Evolutionary conservation across 805 yeast species (phyloP).

Genomic region (Ogataea dorogensis): DNA sequence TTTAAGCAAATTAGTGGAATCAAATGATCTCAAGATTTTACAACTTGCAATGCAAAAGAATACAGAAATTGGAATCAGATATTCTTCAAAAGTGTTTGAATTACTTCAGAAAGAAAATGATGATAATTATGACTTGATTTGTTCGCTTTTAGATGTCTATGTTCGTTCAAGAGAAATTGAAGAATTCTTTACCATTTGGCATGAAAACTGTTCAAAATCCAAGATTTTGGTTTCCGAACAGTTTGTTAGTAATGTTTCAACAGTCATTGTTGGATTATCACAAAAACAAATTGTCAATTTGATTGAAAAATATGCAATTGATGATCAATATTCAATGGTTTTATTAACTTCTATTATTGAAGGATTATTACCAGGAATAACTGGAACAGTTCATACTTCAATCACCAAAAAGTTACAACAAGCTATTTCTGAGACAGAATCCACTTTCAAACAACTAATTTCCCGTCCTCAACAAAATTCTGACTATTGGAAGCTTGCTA

Average conservation of each 20-base stretch:
- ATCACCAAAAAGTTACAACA: constrained; percentile 9
- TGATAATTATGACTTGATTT: constrained; percentile 3
- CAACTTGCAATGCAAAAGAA: constrained; percentile 50
- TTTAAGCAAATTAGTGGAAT: constrained; percentile 40
- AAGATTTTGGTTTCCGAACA: constrained; percentile 23
- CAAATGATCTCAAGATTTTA: constrained; percentile 43
- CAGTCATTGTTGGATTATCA: constrained; percentile 45
- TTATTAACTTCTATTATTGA: constrained; percentile 33
- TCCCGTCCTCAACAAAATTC: constrained; percentile 14
- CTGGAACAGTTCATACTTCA: constrained; percentile 32
- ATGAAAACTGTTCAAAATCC: constrained; percentile 19
- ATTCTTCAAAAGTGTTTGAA: constrained; percentile 36
- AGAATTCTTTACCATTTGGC: constrained; percentile 49
- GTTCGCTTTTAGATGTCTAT: constrained; percentile 38
- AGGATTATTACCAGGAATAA: constrained; percentile 39
- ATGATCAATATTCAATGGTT: constrained; percentile 9
- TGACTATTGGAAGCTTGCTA: constrained; percentile 45
- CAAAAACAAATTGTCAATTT: constrained; percentile 40
- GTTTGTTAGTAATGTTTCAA: constrained; percentile 40
- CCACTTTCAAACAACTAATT: constrained; percentile 25
- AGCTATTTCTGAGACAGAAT: constrained; percentile 17
- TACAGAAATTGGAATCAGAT: constrained; percentile 54
- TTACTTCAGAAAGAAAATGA: constrained; percentile 1
- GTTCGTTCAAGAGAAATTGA: constrained; percentile 57
- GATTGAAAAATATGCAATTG: constrained; percentile 22